Base-by-base conservation (phyloP, 805 yeast species). In the Nematodospora valgi region DNA sequence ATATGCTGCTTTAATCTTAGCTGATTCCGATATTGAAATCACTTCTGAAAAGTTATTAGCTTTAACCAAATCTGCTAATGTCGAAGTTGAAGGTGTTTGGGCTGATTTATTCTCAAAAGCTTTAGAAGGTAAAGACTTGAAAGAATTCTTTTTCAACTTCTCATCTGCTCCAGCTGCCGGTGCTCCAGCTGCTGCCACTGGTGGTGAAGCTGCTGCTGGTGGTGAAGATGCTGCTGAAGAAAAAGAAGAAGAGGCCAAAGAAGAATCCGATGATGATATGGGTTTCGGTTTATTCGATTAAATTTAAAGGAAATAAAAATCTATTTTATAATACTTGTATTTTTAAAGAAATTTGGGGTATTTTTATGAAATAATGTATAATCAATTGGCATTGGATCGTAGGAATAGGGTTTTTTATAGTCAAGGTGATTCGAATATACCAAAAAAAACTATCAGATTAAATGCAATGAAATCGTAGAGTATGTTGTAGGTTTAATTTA, bases 1-100 rank as follows among this genome's bases (percentile, higher is more conserved):
- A 37, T 68, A 68, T 68, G 73, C 73, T 43, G 72, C 73, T 50
- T 66, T 68, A 56, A 65, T 68, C 64, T 64, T 68, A 57, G 72
- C 72, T 39, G 73, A 68, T 55, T 51, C 73, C 44, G 72, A 68
- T 28, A 52, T 67, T 49, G 72, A 67, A 58, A 64, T 68, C 59
- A 44, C 66, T 44, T 40, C 72, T 46, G 72, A 68, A 51, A 68
- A 68, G 60, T 65, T 68, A 55, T 47, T 55, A 37, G 45, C 64
- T 42, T 66, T 68, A 59, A 58, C 59, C 47, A 28, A 51, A 40
- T 56, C 54, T 49, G 73, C 73, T 48, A 64, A 66, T 48, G 56
- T 68, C 40, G 70, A 64, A 56, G 57, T 67, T 44, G 72, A 68
- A 58, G 51, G 56, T 38, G 65, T 68, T 59, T 68, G 73, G 73